Evolutionary conservation across 129 eudicot species (phyloP).

Genomic region (Flaveria ramosissima): DNA sequence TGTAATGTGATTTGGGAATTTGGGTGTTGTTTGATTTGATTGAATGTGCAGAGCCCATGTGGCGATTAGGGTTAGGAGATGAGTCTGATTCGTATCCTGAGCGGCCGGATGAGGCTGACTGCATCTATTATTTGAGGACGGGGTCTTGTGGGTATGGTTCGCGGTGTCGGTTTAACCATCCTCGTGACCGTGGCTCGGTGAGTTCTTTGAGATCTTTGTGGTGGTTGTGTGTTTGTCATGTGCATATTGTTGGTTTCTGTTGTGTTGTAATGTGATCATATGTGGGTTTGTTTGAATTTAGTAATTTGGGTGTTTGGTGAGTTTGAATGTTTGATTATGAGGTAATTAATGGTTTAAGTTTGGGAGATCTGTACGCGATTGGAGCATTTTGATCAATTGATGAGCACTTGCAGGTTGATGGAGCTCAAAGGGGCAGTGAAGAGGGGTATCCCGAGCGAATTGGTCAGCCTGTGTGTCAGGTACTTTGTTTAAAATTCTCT

Average conservation of each 20-base stretch:
- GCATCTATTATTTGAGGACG: constrained; percentile 75
- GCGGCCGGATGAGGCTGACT: constrained; percentile 75
- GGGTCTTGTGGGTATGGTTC: constrained; percentile 84
- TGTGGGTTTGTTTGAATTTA: constrained; percentile 10
- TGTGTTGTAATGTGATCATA: constrained; percentile 16
- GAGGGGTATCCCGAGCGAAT: constrained; percentile 75
- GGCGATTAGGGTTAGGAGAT: constrained; percentile 69
- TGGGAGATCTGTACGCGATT: neutral
- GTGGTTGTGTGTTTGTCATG: constrained; percentile 5
- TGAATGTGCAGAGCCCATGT: constrained; percentile 81
- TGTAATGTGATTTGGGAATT: constrained; percentile 26
- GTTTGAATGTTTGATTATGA: constrained; percentile 25
- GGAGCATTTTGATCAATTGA: too few relatives aligned
- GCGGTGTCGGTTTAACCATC: constrained; percentile 91
- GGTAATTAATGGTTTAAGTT: neutral
- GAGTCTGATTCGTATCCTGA: constrained; percentile 75
- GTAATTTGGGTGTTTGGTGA: constrained; percentile 3
- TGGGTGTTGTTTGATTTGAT: constrained; percentile 34
- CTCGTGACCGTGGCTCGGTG: constrained; percentile 81
- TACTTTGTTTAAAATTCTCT: constrained; percentile 23
- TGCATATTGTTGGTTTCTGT: constrained; percentile 33
- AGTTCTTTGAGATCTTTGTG: neutral
- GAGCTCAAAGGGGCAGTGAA: constrained; percentile 57
- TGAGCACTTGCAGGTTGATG: constrained; percentile 51
- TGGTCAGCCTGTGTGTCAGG: constrained; percentile 94